Base-by-base conservation (phyloP, 257 asterid species). In the Ajuga chamaepitys region DNA sequence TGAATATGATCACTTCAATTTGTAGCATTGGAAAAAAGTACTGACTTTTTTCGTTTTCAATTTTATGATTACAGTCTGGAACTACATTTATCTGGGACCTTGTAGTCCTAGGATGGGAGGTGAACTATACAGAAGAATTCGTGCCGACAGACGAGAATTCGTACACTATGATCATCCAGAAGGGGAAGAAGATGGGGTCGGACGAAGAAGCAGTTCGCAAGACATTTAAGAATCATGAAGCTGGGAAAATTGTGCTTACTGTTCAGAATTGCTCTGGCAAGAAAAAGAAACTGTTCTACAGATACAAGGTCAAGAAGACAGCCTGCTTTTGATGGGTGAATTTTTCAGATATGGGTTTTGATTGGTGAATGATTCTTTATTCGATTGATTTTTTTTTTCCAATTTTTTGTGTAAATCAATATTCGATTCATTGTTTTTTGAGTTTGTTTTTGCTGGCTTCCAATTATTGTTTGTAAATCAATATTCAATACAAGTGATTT, bases 1-100 rank as follows among this genome's bases (percentile, higher is more conserved):
- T n/a, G n/a, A n/a, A n/a, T 21, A 42, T 16, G 9, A 11, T 25
- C 1, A 4, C 0, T n/a, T 10, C 34, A 7, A 4, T 26, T 54
- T 3, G 5, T 18, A 26, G 9, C n/a, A 32, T 0, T 40, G 2
- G 12, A 10, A 0, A 0, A 5, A 13, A 5, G 26, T 2, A 14
- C 47, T 64, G 12, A 58, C 9, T 44, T 3, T 25, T 54, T 62
- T n/a, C n/a, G 6, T 25, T 17, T 28, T 13, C 17, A 42, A 3
- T 26, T 7, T 38, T 24, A 37, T 68, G 12, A 13, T 69, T 28
- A 54, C 85, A 88, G 95, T 74, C 77, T 64, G 94, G 88, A 63
- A 80, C 85, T 0, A 86, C 89, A 74, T 75, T 72, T 21, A 79
- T 81, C 59, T 88, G 96, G 96, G 95, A 88, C 68, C 68, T 86